phyloP scores from a whole-genome alignment of 257 asterid species.

The Cordia subcordata region DNA sequence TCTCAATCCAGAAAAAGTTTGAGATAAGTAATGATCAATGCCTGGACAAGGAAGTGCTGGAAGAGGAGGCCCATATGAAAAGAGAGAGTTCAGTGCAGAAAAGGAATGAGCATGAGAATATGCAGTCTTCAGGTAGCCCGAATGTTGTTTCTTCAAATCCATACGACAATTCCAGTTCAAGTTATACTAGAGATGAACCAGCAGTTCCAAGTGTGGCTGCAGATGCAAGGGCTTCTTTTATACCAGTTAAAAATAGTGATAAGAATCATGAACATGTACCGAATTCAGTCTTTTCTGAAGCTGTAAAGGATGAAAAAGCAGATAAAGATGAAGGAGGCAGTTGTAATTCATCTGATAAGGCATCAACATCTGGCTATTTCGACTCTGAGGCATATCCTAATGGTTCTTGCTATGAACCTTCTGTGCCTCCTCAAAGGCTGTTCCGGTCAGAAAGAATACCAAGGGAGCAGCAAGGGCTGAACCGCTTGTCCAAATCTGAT shows the following conservation, averaged over 20 bases:
- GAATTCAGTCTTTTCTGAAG: constrained; percentile 30
- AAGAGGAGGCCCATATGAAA: constrained; percentile 42
- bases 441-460: constrained; percentile 73
- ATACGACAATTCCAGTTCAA: constrained; percentile 21
- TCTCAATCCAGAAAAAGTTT: constrained; percentile 33
- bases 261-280: constrained; percentile 33
- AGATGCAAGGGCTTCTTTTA: constrained; percentile 25
- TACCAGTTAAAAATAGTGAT: constrained; percentile 32
- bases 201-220: constrained; percentile 27
- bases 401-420: constrained; percentile 44
- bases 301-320: constrained; percentile 33
- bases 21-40: constrained; percentile 40
- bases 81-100: constrained; percentile 44
- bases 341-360: constrained; percentile 26
- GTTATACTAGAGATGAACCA: constrained; percentile 35
- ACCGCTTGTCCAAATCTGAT: constrained; percentile 71
- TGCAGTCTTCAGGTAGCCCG: constrained; percentile 38
- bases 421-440: constrained; percentile 48
- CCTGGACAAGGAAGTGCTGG: constrained; percentile 30
- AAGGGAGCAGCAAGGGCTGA: constrained; percentile 62
- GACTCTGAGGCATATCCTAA: constrained; percentile 32
- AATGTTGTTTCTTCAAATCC: constrained; percentile 32
- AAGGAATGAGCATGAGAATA: constrained; percentile 36
- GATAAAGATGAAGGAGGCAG: constrained; percentile 34
- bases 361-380: constrained; percentile 32